Percentiles rank a stretch among this genome's conserved stretches.
phyloP scores from a whole-genome alignment of 345 rosid genomes.

The Citrus australasica region DNA sequence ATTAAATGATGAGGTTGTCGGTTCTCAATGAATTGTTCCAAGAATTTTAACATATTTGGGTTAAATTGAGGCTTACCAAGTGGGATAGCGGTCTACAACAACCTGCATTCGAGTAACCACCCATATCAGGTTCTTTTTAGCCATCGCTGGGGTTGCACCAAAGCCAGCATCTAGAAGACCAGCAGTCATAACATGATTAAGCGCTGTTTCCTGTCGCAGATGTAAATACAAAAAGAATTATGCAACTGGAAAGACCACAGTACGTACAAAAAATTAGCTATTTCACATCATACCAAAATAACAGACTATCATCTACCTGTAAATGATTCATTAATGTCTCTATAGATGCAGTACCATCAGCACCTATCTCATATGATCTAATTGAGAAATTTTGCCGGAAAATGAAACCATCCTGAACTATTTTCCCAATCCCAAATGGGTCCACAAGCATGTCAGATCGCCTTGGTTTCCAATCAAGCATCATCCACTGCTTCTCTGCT shows the following conservation, averaged over 20 bases:
- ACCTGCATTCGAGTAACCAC: constrained; percentile 93
- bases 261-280: neutral
- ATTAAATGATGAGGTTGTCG: neutral
- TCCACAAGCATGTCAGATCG: constrained; percentile 82
- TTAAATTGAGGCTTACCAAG: constrained; percentile 57
- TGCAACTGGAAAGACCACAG: neutral
- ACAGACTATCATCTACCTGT: constrained; percentile 45
- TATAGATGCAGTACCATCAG: constrained; percentile 95
- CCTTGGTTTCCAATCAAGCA: constrained; percentile 98
- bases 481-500: constrained; percentile 99
- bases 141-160: constrained; percentile 97
- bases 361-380: constrained; percentile 97
- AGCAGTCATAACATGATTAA: constrained; percentile 82
- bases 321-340: constrained; percentile 96
- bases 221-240: constrained; percentile 4
- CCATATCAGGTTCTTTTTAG: constrained; percentile 89
- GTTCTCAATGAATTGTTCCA: neutral
- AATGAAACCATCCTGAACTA: constrained; percentile 87
- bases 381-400: constrained; percentile 86
- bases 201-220: constrained; percentile 79
- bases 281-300: neutral
- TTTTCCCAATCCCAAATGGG: constrained; percentile 80
- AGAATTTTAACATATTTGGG: neutral
- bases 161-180: constrained; percentile 94
- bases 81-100: constrained; percentile 89